phyloP scores from a whole-genome alignment of 345 rosid species.

The Pugionium cornutum region DNA sequence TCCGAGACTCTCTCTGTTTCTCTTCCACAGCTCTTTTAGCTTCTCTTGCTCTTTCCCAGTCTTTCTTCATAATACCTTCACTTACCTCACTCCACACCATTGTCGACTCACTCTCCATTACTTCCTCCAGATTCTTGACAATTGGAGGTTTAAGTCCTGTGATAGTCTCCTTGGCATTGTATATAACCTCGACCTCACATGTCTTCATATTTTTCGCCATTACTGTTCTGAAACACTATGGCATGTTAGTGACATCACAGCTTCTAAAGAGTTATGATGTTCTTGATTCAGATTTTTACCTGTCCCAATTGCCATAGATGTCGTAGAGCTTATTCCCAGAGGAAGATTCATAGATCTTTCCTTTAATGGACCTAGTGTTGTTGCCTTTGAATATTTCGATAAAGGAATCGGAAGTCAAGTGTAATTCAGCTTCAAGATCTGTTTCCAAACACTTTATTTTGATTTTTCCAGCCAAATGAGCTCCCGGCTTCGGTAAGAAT shows the following conservation, averaged over 20 bases:
- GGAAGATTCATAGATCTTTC: slow-evolving; percentile 56
- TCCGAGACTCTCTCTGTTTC: slow-evolving; percentile 55
- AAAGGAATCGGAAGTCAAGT: slow-evolving; percentile 50
- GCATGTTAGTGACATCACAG: background rate
- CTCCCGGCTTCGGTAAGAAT: slow-evolving; percentile 58
- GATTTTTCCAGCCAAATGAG: slow-evolving; percentile 68
- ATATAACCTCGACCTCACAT: slow-evolving; percentile 51
- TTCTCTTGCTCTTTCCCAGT: slow-evolving; percentile 73
- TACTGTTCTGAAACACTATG: slow-evolving; percentile 50
- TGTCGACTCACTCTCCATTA: slow-evolving; percentile 57
- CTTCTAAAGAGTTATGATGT: background rate
- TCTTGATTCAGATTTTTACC: slow-evolving; percentile 39
- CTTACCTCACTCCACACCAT: slow-evolving; percentile 70
- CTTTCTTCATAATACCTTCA: slow-evolving; percentile 54
- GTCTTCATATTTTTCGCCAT: slow-evolving; percentile 49
- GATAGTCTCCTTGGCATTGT: slow-evolving; percentile 59
- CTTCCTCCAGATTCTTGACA: slow-evolving; percentile 52
- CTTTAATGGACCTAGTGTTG: slow-evolving; percentile 52
- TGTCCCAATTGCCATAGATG: slow-evolving; percentile 77
- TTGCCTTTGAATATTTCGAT: slow-evolving; percentile 43
- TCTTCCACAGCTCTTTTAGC: slow-evolving; percentile 68
- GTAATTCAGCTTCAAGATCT: slow-evolving; percentile 68
- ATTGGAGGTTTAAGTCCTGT: slow-evolving; percentile 56
- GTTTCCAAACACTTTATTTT: slow-evolving; percentile 58
- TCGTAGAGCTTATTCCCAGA: slow-evolving; percentile 50